Conservation (phyloP, 306 rosid genomes). For the Nissolia schottii region DNA sequence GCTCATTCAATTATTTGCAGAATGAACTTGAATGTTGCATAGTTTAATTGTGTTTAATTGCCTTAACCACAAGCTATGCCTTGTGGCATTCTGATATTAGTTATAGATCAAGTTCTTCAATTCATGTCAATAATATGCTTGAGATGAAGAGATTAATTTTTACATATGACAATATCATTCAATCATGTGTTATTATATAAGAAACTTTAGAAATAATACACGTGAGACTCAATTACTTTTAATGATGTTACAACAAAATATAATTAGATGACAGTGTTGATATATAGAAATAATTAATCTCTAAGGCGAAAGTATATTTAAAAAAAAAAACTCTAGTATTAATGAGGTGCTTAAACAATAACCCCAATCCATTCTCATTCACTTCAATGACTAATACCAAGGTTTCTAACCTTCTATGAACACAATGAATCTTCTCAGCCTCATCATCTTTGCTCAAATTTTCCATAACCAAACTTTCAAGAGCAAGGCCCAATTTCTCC, state of each 20-base stretch:
- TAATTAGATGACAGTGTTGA: too few species aligned
- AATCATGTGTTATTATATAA: too few species aligned
- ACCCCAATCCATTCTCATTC: conserved; percentile 50
- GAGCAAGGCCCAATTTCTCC: conserved; percentile 55
- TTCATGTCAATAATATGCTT: too few species aligned
- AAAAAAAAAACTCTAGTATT: conserved; percentile 55
- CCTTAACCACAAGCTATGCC: neutral
- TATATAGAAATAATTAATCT: neutral
- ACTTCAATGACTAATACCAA: conserved; percentile 51
- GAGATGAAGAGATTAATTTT: too few species aligned
- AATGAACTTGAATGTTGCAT: neutral
- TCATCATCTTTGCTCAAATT: conserved; percentile 25
- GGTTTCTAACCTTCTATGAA: conserved; percentile 41
- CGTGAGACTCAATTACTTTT: too few species aligned
- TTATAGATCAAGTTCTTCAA: neutral
- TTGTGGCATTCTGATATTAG: neutral
- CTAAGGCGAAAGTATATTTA: conserved; percentile 51
- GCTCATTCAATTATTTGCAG: neutral
- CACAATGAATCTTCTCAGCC: conserved; percentile 40
- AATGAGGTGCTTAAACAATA: conserved; percentile 63
- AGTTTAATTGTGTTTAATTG: neutral
- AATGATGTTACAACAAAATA: too few species aligned
- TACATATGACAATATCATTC: too few species aligned
- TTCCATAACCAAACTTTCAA: conserved; percentile 29
- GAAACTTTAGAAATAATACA: too few species aligned